Evolutionary conservation across 805 yeast species (phyloP).

Genomic region (Teunomyces atbi): DNA sequence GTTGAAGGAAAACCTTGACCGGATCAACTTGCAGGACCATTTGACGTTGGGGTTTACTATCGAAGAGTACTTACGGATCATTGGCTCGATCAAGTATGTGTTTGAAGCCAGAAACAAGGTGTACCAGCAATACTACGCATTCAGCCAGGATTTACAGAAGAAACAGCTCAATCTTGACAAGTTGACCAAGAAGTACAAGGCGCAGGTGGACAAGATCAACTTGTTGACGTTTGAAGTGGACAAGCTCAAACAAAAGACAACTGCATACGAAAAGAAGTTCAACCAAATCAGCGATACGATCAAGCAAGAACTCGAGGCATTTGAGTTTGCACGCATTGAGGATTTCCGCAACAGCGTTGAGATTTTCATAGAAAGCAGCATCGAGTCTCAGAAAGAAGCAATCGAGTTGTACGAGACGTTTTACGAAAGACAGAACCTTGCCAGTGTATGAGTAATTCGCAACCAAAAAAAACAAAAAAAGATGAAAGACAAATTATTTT

Average conservation of each 20-base stretch:
- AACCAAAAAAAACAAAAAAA: background rate
- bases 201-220: constrained; percentile 62
- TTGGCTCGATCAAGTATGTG: constrained; percentile 70
- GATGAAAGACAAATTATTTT: background rate
- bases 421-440: constrained; percentile 50
- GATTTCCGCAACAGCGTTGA: constrained; percentile 91
- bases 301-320: constrained; percentile 61
- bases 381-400: constrained; percentile 90
- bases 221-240: constrained; percentile 58
- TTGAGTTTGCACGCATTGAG: constrained; percentile 72
- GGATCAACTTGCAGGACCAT: constrained; percentile 81
- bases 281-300: constrained; percentile 64
- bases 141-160: constrained; percentile 44
- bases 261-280: constrained; percentile 56
- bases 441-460: constrained; percentile 5
- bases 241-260: constrained; percentile 51
- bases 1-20: constrained; percentile 68
- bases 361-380: constrained; percentile 82
- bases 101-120: constrained; percentile 70
- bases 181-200: constrained; percentile 41
- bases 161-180: constrained; percentile 47
- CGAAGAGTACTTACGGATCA: constrained; percentile 80
- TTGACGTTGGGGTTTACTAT: constrained; percentile 81
- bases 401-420: constrained; percentile 89
- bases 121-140: constrained; percentile 41